A percentile compares a stretch with the other conserved stretches of the same genome.
Conservation (phyloP, 768 basidiomycete species). For the Pholiota molesta region DNA sequence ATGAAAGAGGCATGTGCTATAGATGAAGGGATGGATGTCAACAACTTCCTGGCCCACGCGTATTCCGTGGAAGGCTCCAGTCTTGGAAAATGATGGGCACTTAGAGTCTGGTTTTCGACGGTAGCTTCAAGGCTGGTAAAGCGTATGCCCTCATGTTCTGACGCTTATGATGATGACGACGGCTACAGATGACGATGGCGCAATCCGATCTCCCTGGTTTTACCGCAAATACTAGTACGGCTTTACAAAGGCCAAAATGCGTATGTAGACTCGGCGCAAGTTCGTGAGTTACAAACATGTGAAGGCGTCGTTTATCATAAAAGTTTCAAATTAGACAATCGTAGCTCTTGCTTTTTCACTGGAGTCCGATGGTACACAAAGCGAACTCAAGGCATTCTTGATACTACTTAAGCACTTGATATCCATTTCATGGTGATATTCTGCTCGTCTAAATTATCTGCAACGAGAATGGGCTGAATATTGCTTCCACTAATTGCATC, state of each 20-base stretch:
- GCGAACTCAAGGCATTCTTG: too few species aligned
- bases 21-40: conserved; percentile 15
- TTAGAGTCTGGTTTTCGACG: neutral
- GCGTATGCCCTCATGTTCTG: neutral
- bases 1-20: conserved; percentile 6
- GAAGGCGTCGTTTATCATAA: too few species aligned
- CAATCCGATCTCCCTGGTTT: conserved; percentile 10
- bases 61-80: neutral
- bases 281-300: neutral
- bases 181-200: conserved; percentile 4
- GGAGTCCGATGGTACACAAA: too few species aligned
- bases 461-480: too few species aligned
- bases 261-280: neutral
- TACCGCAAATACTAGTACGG: conserved; percentile 5
- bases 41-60: neutral
- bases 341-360: too few species aligned
- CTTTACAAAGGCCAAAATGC: too few species aligned
- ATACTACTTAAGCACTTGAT: too few species aligned
- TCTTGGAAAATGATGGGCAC: neutral
- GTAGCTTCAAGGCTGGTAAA: neutral
- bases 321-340: too few species aligned
- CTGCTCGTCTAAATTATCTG: too few species aligned
- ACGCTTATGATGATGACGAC: neutral
- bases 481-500: too few species aligned
- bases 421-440: too few species aligned